Evolutionary conservation across 345 rosid species (phyloP), one percentile per base, ranked within the genome.

Genomic region (Arabidopsis arenosa): DNA sequence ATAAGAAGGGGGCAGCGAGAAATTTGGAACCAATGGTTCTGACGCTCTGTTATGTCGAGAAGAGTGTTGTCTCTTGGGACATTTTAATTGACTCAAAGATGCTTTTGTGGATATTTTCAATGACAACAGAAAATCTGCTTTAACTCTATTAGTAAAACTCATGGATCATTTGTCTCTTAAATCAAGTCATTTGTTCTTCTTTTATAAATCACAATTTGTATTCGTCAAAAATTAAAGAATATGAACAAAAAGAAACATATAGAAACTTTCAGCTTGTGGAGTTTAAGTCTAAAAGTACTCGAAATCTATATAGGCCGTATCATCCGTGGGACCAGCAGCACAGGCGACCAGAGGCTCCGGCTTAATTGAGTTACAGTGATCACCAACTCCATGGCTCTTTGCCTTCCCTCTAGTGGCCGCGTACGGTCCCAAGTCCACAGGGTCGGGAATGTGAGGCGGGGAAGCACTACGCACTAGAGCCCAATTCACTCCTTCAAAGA

Each of bases 391-490:
- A 47, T 79, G 28, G 13, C 48, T 63, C 35, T 79, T 75, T 26
- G 70, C 7, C 68, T 74, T 79, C 47, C 85, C 92, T 75, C 83
- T 93, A 44, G 66, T 13, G 0, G 70, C 30, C 0, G 82, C 83
- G 68, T 79, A 91, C 2, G 83, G 80, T 3, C 91, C 86, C 53
- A 90, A 91, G 78, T 91, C 90, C 7, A 91, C 79, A 2, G 93
- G 90, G 18, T 88, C 94, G 0, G 98, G 98, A 43, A 93, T 15
- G 47, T 91, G 89, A n/a, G 98, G 97, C n/a, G 97, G 98, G 63
- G 80, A 28, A 18, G 97, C 94, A 40, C 96, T 81, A 74, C 98
- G 85, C 2, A 93, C 97, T 2, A 93, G 84, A 45, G 98, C 98
- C 98, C 97, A 93, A 45, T 90, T 91, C 51, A 91, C 88, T 6